Conservation (phyloP, 306 rosid species). For the Geum urbanum region DNA sequence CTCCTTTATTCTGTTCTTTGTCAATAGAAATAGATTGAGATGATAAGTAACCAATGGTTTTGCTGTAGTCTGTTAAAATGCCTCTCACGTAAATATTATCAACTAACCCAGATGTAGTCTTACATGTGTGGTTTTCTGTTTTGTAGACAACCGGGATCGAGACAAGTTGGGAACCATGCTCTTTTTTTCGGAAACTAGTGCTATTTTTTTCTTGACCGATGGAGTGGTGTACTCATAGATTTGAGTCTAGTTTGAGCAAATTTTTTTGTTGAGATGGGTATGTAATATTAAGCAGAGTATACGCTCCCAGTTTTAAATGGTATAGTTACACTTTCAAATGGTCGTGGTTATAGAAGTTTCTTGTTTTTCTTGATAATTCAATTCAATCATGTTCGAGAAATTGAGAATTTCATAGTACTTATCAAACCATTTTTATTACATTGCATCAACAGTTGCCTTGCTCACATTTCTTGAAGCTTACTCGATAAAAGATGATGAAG, state of each 20-base stretch:
- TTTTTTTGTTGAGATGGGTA: constrained; percentile 6
- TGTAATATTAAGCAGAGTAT: constrained; percentile 18
- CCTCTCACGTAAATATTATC: too few relatives aligned
- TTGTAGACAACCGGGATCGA: constrained; percentile 1
- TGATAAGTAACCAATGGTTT: not conserved
- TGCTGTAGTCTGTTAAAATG: too few relatives aligned
- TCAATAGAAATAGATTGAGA: not conserved
- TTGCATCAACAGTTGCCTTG: not conserved
- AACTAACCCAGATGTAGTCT: not conserved
- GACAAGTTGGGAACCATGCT: not conserved
- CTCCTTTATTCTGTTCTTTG: not conserved
- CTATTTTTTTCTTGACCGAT: not conserved
- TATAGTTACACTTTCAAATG: constrained; percentile 11
- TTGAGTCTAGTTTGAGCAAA: constrained; percentile 8
- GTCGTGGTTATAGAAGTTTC: not conserved
- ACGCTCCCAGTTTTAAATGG: not conserved
- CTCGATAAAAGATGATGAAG: not conserved
- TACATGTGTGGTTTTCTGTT: not conserved
- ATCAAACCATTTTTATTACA: not conserved
- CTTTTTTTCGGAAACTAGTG: constrained; percentile 3
- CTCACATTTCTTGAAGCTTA: not conserved
- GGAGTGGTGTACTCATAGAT: constrained; percentile 9
- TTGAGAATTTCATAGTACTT: not conserved
- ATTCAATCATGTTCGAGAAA: not conserved
- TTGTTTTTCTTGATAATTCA: not conserved